Conservation (phyloP, 176 grass and related monocot species). For the Oryza meridionalis region DNA sequence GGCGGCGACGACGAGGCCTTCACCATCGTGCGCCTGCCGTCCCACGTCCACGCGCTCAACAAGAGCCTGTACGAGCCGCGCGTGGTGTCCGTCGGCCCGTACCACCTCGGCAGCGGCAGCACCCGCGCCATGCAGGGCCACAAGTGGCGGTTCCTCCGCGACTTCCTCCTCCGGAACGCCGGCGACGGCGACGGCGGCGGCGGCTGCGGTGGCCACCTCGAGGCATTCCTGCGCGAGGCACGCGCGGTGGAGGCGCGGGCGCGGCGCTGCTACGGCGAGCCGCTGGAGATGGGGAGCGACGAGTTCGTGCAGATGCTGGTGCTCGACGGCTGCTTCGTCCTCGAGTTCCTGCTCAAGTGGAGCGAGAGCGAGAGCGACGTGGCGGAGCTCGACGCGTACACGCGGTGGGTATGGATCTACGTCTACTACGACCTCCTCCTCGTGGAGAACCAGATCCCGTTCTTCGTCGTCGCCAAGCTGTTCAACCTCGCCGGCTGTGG, state of each 20-base stretch:
- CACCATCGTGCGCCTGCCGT: slow-evolving; percentile 10
- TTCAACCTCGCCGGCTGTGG: not conserved
- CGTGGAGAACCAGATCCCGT: not conserved
- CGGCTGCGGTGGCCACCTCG: not conserved
- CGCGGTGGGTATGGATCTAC: not conserved
- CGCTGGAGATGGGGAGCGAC: not conserved
- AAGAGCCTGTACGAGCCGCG: not conserved
- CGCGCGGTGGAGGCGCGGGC: not conserved
- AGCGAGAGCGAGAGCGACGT: not conserved
- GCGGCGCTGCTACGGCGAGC: not conserved
- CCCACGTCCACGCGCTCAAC: not conserved
- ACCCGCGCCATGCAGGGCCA: not conserved
- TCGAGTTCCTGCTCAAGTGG: slow-evolving; percentile 3
- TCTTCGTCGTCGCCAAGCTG: slow-evolving; percentile 16
- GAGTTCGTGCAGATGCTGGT: not conserved
- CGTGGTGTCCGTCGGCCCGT: slow-evolving; percentile 1
- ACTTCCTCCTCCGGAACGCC: too few species aligned
- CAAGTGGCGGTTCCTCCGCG: not conserved
- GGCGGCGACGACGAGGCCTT: not conserved
- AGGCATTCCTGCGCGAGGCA: not conserved
- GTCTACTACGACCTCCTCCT: slow-evolving; percentile 2
- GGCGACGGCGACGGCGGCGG: not conserved
- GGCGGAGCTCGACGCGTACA: not conserved
- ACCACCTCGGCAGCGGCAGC: not conserved
- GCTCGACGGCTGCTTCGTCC: slow-evolving; percentile 5